These are phyloP conservation scores for Sistotremastrum suecicum DNA, from an alignment of 768 basidiomycete genomes.

Conservation along the genomic window DNA sequence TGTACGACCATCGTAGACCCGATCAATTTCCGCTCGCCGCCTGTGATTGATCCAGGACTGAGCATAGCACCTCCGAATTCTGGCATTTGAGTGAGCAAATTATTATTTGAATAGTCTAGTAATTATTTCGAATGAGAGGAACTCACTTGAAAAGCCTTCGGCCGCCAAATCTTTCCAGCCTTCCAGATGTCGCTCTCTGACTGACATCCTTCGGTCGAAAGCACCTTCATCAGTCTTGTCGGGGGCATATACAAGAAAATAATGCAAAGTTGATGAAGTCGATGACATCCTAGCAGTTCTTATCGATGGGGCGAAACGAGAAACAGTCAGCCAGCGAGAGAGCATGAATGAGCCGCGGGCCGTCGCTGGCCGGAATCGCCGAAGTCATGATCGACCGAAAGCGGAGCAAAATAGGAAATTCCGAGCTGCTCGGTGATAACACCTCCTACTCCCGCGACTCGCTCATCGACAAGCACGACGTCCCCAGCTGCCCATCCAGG, in stretches of 20 bases:
- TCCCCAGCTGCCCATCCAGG: too few species aligned
- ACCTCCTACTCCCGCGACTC: too few species aligned
- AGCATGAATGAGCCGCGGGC: too few species aligned
- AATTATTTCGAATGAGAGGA: background rate
- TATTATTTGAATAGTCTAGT: too few species aligned
- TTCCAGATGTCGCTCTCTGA: slow-evolving; percentile 38
- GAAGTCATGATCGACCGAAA: too few species aligned
- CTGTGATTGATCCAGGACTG: slow-evolving; percentile 38
- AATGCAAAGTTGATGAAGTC: slow-evolving; percentile 1
- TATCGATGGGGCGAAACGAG: too few species aligned
- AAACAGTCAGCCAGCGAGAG: too few species aligned
- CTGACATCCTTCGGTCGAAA: slow-evolving; percentile 39
- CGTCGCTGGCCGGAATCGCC: too few species aligned
- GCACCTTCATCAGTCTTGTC: slow-evolving; percentile 48
- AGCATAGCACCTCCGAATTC: slow-evolving; percentile 45
- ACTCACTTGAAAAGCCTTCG: slow-evolving; percentile 39
- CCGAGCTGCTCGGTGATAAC: too few species aligned
- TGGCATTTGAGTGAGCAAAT: slow-evolving; percentile 10
- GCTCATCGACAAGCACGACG: too few species aligned
- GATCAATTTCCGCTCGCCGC: slow-evolving; percentile 38
- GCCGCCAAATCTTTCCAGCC: slow-evolving; percentile 26
- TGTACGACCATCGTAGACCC: slow-evolving; percentile 46
- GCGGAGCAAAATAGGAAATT: too few species aligned
- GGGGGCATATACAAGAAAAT: slow-evolving; percentile 51
- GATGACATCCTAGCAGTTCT: background rate